Conservation (phyloP, 2,329 filamentous ascomycete genomes). For the Paracoccidioides brasiliensis region DNA sequence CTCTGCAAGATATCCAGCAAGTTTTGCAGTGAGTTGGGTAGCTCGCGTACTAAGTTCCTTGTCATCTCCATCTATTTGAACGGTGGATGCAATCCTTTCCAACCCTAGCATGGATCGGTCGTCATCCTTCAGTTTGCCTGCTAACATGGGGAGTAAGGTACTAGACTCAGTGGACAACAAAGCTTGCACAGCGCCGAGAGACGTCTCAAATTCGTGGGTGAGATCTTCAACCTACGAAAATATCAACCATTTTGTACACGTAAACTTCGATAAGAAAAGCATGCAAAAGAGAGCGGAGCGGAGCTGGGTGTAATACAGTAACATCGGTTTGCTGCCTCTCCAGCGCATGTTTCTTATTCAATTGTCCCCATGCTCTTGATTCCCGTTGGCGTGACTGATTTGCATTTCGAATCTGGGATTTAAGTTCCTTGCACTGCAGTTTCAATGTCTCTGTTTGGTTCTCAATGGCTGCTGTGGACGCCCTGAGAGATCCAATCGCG, state of each 20-base stretch:
- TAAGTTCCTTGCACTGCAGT: slow-evolving; percentile 21
- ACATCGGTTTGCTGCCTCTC: slow-evolving; percentile 22
- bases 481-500: slow-evolving; percentile 24
- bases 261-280: background rate
- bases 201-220: slow-evolving; percentile 20
- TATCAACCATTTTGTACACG: slow-evolving; percentile 6
- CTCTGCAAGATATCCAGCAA: slow-evolving; percentile 23
- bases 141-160: slow-evolving; percentile 21
- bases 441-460: slow-evolving; percentile 22
- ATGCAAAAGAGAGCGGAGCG: background rate
- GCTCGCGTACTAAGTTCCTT: slow-evolving; percentile 18
- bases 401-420: slow-evolving; percentile 15
- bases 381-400: slow-evolving; percentile 15
- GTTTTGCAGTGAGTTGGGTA: slow-evolving; percentile 16
- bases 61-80: slow-evolving; percentile 20
- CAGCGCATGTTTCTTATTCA: slow-evolving; percentile 24
- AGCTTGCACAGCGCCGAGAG: slow-evolving; percentile 21
- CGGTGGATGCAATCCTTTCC: slow-evolving; percentile 18
- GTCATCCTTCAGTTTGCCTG: slow-evolving; percentile 25
- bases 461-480: slow-evolving; percentile 24
- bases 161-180: slow-evolving; percentile 21
- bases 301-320: slow-evolving; percentile 17
- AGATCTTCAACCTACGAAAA: slow-evolving; percentile 24
- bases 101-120: slow-evolving; percentile 21
- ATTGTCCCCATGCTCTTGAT: slow-evolving; percentile 17